phyloP scores from a whole-genome alignment of 208 protist genomes.

The Wallacemonas collosoma region DNA sequence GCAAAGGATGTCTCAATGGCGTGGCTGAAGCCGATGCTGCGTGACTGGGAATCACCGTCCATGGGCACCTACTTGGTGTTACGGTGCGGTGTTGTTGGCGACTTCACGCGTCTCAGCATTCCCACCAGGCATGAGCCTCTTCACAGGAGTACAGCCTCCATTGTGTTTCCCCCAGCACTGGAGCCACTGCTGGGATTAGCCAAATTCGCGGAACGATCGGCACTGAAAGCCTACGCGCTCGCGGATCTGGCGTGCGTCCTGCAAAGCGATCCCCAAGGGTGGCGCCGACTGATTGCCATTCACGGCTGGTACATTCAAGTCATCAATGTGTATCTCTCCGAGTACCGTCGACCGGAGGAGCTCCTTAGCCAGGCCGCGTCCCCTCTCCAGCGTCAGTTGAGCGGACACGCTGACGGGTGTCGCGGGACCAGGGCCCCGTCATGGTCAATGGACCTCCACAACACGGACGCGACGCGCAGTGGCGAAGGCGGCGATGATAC shows the following conservation, averaged over 20 bases:
- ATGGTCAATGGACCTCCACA: no score
- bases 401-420: background rate
- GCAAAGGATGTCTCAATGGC: slow-evolving; percentile 63
- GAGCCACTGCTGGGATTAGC: slow-evolving; percentile 63
- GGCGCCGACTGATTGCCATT: slow-evolving; percentile 58
- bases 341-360: slow-evolving; percentile 23
- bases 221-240: slow-evolving; percentile 49
- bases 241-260: slow-evolving; percentile 60
- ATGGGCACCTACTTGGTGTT: slow-evolving; percentile 60
- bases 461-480: no score
- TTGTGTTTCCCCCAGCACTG: slow-evolving; percentile 56
- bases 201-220: slow-evolving; percentile 38
- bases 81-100: slow-evolving; percentile 64
- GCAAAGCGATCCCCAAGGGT: slow-evolving; percentile 55
- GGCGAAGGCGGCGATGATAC: background rate
- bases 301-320: slow-evolving; percentile 73
- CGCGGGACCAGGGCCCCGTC: background rate
- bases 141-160: slow-evolving; percentile 28
- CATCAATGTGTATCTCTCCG: slow-evolving; percentile 51
- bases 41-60: slow-evolving; percentile 28
- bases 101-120: slow-evolving; percentile 47
- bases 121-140: slow-evolving; percentile 36
- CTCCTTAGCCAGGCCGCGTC: background rate
- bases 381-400: slow-evolving; percentile 8
- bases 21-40: slow-evolving; percentile 65